Evolutionary conservation across 1,284 basidiomycete genomes (phyloP).

Genomic region (Fomitopsis palustris): DNA sequence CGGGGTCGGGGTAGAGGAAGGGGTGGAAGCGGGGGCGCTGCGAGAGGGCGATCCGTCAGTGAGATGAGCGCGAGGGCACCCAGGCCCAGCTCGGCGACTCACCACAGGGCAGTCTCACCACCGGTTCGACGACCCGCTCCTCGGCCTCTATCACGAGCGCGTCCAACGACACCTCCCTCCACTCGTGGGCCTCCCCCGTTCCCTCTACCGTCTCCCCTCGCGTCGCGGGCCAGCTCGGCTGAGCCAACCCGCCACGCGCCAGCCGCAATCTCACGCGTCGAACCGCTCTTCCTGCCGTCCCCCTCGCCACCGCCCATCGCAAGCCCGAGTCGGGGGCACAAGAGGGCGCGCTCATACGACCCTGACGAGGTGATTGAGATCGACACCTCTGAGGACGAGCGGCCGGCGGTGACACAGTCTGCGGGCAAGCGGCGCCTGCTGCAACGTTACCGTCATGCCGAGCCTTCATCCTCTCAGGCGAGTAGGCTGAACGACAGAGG

Average conservation of each 20-base stretch:
- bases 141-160: not conserved
- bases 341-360: not conserved
- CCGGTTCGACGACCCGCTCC: not conserved
- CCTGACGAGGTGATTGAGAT: constrained; percentile 13
- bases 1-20: not conserved
- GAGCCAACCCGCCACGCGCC: not conserved
- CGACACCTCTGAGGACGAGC: constrained; percentile 8
- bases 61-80: not conserved
- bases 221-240: not conserved
- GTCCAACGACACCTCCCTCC: not conserved
- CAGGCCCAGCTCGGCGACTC: too few species aligned
- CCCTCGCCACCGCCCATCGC: not conserved
- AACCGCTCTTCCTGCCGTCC: not conserved
- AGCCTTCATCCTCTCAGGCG: constrained; percentile 17
- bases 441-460: not conserved
- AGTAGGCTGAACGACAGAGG: constrained; percentile 13
- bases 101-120: too few species aligned
- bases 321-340: not conserved
- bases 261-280: not conserved
- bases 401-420: not conserved
- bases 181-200: not conserved
- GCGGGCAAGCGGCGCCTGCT: not conserved
- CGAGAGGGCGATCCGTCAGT: not conserved
- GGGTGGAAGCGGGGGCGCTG: not conserved
- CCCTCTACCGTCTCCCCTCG: not conserved